Conservation (phyloP, 495 filamentous ascomycete species). For the Penicillium crystallinum region DNA sequence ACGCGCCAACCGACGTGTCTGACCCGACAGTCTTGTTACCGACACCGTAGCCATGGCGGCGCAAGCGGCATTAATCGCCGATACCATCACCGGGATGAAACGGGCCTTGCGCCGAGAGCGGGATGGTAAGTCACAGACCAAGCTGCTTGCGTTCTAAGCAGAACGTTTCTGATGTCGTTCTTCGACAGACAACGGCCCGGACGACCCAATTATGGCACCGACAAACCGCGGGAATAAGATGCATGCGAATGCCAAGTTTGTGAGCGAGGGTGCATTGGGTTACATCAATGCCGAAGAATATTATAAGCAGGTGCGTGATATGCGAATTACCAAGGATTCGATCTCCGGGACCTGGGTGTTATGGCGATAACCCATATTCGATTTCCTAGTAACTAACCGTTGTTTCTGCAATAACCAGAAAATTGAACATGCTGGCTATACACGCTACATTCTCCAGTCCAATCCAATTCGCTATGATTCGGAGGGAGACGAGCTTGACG, state of each 20-base stretch:
- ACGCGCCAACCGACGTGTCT: slow-evolving; percentile 16
- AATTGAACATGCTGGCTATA: slow-evolving; percentile 79
- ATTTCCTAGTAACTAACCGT: slow-evolving; percentile 6
- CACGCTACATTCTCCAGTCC: slow-evolving; percentile 73
- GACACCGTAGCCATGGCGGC: slow-evolving; percentile 55
- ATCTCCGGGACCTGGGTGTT: background rate
- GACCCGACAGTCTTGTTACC: slow-evolving; percentile 13
- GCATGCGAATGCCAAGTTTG: slow-evolving; percentile 72
- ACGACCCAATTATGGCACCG: slow-evolving; percentile 70
- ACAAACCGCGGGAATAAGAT: slow-evolving; percentile 93
- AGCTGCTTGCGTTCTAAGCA: background rate
- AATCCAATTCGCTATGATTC: slow-evolving; percentile 75
- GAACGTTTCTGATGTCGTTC: slow-evolving; percentile 9
- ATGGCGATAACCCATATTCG: slow-evolving; percentile 8
- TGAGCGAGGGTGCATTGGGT: slow-evolving; percentile 70
- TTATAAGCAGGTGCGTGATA: slow-evolving; percentile 75
- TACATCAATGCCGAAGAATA: slow-evolving; percentile 62
- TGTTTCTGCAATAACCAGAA: slow-evolving; percentile 44
- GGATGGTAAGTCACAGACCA: slow-evolving; percentile 44
- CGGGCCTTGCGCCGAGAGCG: slow-evolving; percentile 58
- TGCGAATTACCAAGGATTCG: background rate
- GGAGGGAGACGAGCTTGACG: slow-evolving; percentile 75
- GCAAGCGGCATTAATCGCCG: slow-evolving; percentile 63
- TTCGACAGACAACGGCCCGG: slow-evolving; percentile 73
- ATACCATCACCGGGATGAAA: slow-evolving; percentile 74